Conservation (phyloP, 257 asterid genomes). For the Echium plantagineum region DNA sequence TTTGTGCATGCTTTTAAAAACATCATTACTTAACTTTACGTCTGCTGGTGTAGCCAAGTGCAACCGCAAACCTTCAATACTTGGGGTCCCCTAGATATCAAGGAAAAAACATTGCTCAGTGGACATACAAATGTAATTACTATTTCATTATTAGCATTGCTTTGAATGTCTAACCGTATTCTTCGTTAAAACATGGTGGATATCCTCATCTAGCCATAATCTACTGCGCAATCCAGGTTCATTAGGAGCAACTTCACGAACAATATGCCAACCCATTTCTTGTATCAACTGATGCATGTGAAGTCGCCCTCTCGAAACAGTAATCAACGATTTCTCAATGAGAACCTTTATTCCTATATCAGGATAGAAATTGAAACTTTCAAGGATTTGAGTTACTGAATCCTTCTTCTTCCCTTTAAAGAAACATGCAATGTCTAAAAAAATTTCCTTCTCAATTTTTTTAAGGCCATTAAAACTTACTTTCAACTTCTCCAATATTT, state of each 20-base stretch:
- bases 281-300: background rate
- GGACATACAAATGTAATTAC: too few species aligned
- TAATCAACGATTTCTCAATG: slow-evolving; percentile 5
- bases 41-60: too few species aligned
- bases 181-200: slow-evolving; percentile 1
- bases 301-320: slow-evolving; percentile 5
- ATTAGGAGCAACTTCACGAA: slow-evolving; percentile 6
- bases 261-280: slow-evolving; percentile 13
- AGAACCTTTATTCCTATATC: slow-evolving; percentile 4
- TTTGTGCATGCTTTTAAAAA: too few species aligned
- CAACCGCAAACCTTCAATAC: too few species aligned
- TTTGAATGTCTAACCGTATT: background rate
- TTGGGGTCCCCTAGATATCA: too few species aligned
- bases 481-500: slow-evolving; percentile 9
- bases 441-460: slow-evolving; percentile 3
- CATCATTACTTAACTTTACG: too few species aligned
- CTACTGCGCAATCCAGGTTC: slow-evolving; percentile 10
- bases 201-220: slow-evolving; percentile 2
- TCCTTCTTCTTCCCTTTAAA: background rate
- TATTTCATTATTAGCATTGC: background rate
- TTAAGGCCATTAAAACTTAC: slow-evolving; percentile 11
- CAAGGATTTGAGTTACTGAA: background rate
- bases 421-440: too few species aligned
- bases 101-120: background rate
- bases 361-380: slow-evolving; percentile 10